Percentiles rank a stretch among this genome's conserved stretches.
Evolutionary conservation across 768 basidiomycete species (phyloP).

Genomic region (Coprinellus aureogranulatus): DNA sequence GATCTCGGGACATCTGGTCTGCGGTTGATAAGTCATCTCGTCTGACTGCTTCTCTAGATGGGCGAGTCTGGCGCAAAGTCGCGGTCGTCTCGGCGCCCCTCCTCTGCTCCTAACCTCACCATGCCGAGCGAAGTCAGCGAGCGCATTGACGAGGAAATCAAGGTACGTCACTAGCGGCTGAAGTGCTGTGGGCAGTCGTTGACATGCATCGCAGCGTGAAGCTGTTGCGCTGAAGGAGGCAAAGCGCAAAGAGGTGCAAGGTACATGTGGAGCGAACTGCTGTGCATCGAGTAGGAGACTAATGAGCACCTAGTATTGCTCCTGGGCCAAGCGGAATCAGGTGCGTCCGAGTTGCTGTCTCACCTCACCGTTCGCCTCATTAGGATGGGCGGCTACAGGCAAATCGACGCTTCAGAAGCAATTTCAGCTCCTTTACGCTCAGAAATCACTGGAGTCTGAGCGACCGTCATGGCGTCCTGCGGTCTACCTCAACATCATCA

Average conservation of each 20-base stretch:
- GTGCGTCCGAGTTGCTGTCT: slow-evolving; percentile 18
- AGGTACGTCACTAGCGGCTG: slow-evolving; percentile 2
- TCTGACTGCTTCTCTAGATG: background rate
- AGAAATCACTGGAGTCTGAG: slow-evolving; percentile 65
- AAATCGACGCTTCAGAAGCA: slow-evolving; percentile 86
- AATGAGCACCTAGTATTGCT: slow-evolving; percentile 54
- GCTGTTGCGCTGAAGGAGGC: slow-evolving; percentile 24
- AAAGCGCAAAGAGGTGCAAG: slow-evolving; percentile 45
- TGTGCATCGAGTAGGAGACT: background rate
- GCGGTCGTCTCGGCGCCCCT: background rate
- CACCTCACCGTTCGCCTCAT: background rate
- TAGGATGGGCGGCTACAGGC: slow-evolving; percentile 30
- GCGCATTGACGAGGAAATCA: slow-evolving; percentile 17
- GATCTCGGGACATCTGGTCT: background rate
- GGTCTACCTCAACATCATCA: slow-evolving; percentile 82
- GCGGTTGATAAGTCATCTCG: background rate
- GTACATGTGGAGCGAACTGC: slow-evolving; percentile 22
- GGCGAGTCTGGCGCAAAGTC: background rate
- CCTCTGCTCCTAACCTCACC: slow-evolving; percentile 10
- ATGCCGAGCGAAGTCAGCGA: slow-evolving; percentile 8
- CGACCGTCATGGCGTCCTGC: slow-evolving; percentile 76
- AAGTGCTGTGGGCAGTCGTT: background rate
- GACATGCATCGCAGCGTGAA: slow-evolving; percentile 10
- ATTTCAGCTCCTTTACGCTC: slow-evolving; percentile 78
- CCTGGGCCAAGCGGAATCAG: slow-evolving; percentile 75